phyloP scores from a whole-genome alignment of 164 flowering plant species.

The Stephania japonica region DNA sequence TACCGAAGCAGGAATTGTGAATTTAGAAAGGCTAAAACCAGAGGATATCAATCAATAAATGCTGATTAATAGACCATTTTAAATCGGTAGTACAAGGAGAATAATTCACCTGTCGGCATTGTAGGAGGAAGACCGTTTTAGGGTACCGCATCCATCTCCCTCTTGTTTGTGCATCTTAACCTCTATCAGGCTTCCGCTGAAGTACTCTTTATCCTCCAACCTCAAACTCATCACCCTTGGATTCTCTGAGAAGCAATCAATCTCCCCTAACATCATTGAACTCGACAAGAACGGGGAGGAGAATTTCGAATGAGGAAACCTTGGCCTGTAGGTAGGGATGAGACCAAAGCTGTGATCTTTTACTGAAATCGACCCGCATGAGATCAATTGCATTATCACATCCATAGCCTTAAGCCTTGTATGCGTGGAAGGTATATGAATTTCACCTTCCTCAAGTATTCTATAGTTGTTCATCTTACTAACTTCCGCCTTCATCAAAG shows the following conservation, averaged over 20 bases:
- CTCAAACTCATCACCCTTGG: constrained; percentile 59
- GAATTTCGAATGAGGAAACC: constrained; percentile 55
- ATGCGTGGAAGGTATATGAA: constrained; percentile 29
- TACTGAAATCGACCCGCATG: constrained; percentile 91
- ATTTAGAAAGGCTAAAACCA: background rate
- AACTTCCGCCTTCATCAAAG: constrained; percentile 79
- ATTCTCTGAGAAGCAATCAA: constrained; percentile 63
- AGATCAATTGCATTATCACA: constrained; percentile 79
- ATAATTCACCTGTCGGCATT: constrained; percentile 76
- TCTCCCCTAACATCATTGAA: constrained; percentile 64
- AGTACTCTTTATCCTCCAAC: constrained; percentile 84
- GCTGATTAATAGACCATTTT: background rate
- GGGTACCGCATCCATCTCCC: constrained; percentile 31
- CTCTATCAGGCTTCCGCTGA: constrained; percentile 89
- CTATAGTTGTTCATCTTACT: constrained; percentile 65
- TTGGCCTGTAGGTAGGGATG: constrained; percentile 67
- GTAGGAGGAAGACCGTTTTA: constrained; percentile 82
- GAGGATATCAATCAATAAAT: background rate
- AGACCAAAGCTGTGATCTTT: constrained; percentile 85
- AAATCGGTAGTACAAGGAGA: background rate
- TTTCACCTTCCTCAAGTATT: constrained; percentile 64
- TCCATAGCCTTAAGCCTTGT: constrained; percentile 68
- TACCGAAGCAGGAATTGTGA: background rate
- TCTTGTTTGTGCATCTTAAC: constrained; percentile 53
- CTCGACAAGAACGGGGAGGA: constrained; percentile 67